Evolutionary conservation across 2,329 filamentous ascomycete species (phyloP).

Genomic region (Fonsecaea erecta): DNA sequence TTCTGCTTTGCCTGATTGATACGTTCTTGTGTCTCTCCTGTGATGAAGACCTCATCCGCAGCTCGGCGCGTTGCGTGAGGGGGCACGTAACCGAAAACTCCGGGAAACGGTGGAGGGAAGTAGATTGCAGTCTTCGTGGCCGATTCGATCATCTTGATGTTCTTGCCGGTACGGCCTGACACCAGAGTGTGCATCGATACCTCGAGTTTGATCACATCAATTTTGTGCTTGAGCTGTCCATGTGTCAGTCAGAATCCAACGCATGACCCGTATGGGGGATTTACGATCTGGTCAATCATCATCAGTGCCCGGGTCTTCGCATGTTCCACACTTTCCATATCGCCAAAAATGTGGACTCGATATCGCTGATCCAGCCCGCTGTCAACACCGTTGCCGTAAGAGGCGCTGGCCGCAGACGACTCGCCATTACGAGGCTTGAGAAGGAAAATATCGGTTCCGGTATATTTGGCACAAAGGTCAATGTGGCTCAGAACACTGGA

Average conservation of each 20-base stretch:
- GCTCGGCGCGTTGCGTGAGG: slow-evolving; percentile 79
- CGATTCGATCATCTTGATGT: slow-evolving; percentile 97
- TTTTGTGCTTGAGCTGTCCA: slow-evolving; percentile 58
- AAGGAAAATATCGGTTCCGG: slow-evolving; percentile 95
- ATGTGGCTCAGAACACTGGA: slow-evolving; percentile 80
- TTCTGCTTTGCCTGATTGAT: slow-evolving; percentile 90
- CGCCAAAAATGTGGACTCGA: slow-evolving; percentile 91
- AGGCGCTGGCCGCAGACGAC: slow-evolving; percentile 69
- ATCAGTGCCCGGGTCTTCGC: slow-evolving; percentile 95
- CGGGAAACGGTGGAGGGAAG: slow-evolving; percentile 92
- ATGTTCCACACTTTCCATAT: slow-evolving; percentile 93
- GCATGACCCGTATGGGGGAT: background rate
- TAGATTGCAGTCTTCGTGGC: slow-evolving; percentile 96
- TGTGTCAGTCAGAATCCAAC: slow-evolving; percentile 22
- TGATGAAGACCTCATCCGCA: slow-evolving; percentile 92
- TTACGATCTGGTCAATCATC: slow-evolving; percentile 92
- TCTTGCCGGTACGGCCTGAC: slow-evolving; percentile 91
- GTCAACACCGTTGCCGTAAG: slow-evolving; percentile 75
- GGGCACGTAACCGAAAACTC: slow-evolving; percentile 87
- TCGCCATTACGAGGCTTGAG: slow-evolving; percentile 84
- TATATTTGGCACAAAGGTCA: slow-evolving; percentile 83
- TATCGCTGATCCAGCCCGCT: slow-evolving; percentile 85
- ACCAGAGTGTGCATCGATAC: slow-evolving; percentile 87
- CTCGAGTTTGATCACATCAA: slow-evolving; percentile 82
- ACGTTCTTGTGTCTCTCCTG: slow-evolving; percentile 80